A percentile compares a stretch with the other conserved stretches of the same genome.
Conservation (phyloP, 75 land plant species). For the Gnetum montanum region DNA sequence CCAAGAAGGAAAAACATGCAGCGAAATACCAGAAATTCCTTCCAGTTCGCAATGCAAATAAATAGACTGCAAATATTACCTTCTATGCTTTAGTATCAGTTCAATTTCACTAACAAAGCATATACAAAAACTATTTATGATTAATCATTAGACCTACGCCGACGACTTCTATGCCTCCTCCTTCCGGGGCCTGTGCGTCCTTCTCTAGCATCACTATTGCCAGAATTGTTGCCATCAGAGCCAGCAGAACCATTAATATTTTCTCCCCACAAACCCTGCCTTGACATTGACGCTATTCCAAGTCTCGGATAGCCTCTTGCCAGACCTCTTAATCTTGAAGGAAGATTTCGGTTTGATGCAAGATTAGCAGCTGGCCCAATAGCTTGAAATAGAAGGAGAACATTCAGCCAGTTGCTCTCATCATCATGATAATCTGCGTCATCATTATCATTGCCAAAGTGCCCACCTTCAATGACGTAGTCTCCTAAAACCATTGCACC, state of each 20-base stretch:
- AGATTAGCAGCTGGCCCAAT: slow-evolving; percentile 20
- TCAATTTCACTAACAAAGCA: not conserved
- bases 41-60: not conserved
- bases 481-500: slow-evolving; percentile 65
- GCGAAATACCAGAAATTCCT: not conserved
- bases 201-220: slow-evolving; percentile 12
- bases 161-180: slow-evolving; percentile 15
- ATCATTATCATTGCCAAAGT: slow-evolving; percentile 14
- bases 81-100: not conserved
- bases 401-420: slow-evolving; percentile 25
- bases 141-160: slow-evolving; percentile 9
- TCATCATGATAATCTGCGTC: slow-evolving; percentile 20
- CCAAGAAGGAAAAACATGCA: not conserved
- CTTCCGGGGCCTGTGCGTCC: slow-evolving; percentile 11
- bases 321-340: slow-evolving; percentile 14
- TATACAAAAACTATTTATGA: not conserved
- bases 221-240: slow-evolving; percentile 10
- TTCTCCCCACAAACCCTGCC: slow-evolving; percentile 16
- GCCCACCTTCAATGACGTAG: slow-evolving; percentile 55
- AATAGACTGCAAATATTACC: slow-evolving; percentile 4
- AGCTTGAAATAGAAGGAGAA: slow-evolving; percentile 22
- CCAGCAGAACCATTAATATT: slow-evolving; percentile 7
- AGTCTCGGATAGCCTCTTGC: slow-evolving; percentile 10
- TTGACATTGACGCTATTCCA: slow-evolving; percentile 4
- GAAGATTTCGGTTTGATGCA: slow-evolving; percentile 11